Percentiles rank a stretch among this genome's conserved stretches.
Evolutionary conservation across 768 basidiomycete species (phyloP).

Genomic region (Boletus huronensis): DNA sequence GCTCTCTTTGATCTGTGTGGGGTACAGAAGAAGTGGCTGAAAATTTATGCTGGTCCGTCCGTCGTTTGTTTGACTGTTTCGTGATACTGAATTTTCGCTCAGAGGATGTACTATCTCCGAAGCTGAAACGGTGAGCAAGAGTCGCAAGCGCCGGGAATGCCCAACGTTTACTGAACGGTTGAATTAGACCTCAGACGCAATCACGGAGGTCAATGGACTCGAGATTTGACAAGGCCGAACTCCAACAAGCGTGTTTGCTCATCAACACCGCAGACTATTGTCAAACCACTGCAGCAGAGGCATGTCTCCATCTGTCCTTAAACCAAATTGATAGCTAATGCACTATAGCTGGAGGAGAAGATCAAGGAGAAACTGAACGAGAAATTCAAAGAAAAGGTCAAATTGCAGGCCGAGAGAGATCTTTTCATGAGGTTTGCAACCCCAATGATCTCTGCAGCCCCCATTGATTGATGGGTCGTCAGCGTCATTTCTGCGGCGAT

Average conservation of each 20-base stretch:
- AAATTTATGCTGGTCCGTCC: conserved; percentile 80
- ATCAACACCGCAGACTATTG: conserved; percentile 99
- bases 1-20: conserved; percentile 77
- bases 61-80: neutral
- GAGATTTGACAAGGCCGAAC: conserved; percentile 68
- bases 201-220: conserved; percentile 74
- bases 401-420: conserved; percentile 82
- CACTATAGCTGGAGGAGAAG: conserved; percentile 81
- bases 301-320: conserved; percentile 25
- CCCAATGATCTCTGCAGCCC: neutral
- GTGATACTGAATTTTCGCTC: neutral
- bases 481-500: conserved; percentile 88
- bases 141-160: neutral
- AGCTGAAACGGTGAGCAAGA: conserved; percentile 61
- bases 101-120: conserved; percentile 85
- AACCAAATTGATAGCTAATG: neutral
- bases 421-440: conserved; percentile 74
- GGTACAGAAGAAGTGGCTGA: conserved; percentile 91
- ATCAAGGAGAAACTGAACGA: conserved; percentile 78
- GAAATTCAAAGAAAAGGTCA: conserved; percentile 73
- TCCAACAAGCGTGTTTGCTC: conserved; percentile 82
- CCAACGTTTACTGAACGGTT: neutral
- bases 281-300: conserved; percentile 86
- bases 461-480: neutral
- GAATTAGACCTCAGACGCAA: conserved; percentile 38